Base-by-base conservation (phyloP, 208 protist species). In the Trichomonas tenax region DNA sequence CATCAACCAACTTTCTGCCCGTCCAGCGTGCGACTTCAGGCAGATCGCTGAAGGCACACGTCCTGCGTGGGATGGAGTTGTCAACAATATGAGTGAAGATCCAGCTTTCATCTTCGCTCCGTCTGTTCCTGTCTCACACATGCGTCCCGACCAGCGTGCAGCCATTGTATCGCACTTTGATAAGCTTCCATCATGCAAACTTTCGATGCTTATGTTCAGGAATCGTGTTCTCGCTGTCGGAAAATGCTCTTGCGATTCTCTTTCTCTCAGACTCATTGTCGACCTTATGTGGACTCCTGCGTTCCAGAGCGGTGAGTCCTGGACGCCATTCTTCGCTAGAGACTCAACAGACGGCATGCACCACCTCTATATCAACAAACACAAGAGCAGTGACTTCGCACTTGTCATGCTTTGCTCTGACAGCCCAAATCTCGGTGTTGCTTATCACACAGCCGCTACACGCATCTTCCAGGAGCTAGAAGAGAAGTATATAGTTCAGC, bases 11-110 rank as follows among this genome's bases (percentile, higher is more conserved):
- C 15, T 93, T 38, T 48, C 86, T 15, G 26, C 17, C 10, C 41
- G 44, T 23, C 86, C 40, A 3, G 41, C 86, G 0, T 93, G 86
- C 31, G 86, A 93, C 26, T 93, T 93, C 31, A 0, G 86, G 38
- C 86, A 93, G 45, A 51, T 51, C 15, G 86, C 86, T 58, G 86
- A 93, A 93, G 86, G 86, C 8, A 93, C 86, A 8, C 45, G 86
- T 14, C 44, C 86, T 38, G 86, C 86, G 0, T 93, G 86, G 86
- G 86, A 93, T 51, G 86, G 86, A 34, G 86, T 93, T 93, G 86
- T 93, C 15, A 93, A 93, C 51, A 93, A 93, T 38, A 93, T 93
- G 86, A 51, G 86, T 36, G 44, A 93, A 93, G 86, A 93, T 38
- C 86, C 86, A 38, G 86, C 86, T 38, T 93, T 93, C 21, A 93